Evolutionary conservation across 176 grass and related monocot species (phyloP).

Genomic region (Sorghum bicolor): Sorghum_bicolor_NCBIv3 NC_012872.2:8830501-8831000

Average conservation of each 20-base stretch:
- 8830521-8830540: constrained; percentile 4
- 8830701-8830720: background rate
- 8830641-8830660: background rate
- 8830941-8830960: too few species aligned
- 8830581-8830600: too few species aligned
- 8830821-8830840: background rate
- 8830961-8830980: too few species aligned
- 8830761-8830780: background rate
- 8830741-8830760: background rate
- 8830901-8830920: background rate
- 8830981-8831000: too few species aligned
- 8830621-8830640: background rate
- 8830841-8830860: background rate
- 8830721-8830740: background rate
- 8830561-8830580: background rate
- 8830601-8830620: too few species aligned
- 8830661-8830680: too few species aligned
- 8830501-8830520: background rate
- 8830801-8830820: background rate
- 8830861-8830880: background rate
- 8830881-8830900: background rate
- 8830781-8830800: background rate
- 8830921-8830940: too few species aligned
- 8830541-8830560: too few species aligned
- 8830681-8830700: background rate